These are phyloP conservation scores for Penicillium glabrum DNA, from an alignment of 2,329 filamentous ascomycete species.

Conservation along the genomic window DNA sequence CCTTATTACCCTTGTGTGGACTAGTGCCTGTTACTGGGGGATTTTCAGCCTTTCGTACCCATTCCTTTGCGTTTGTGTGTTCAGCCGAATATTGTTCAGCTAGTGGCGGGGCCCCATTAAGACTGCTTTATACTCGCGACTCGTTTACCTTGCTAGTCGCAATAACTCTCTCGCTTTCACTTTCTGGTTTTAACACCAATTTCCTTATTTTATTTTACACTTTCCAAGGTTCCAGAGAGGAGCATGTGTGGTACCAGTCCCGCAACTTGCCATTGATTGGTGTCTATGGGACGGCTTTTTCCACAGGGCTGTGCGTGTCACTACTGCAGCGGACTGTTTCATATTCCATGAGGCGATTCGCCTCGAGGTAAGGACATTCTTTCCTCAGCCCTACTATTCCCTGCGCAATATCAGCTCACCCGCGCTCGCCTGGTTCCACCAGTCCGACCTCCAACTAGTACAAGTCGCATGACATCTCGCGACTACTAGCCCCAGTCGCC, in stretches of 20 bases:
- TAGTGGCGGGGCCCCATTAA: slow-evolving; percentile 12
- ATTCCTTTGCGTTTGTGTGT: neutral
- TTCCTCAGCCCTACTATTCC: slow-evolving; percentile 25
- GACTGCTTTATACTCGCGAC: slow-evolving; percentile 10
- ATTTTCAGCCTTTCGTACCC: neutral
- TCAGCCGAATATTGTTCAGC: slow-evolving; percentile 13
- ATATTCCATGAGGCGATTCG: slow-evolving; percentile 27
- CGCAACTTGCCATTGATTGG: slow-evolving; percentile 17
- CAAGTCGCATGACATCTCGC: slow-evolving; percentile 14
- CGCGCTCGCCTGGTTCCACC: slow-evolving; percentile 3
- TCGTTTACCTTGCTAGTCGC: slow-evolving; percentile 4
- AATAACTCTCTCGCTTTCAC: neutral
- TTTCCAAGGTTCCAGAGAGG: slow-evolving; percentile 2
- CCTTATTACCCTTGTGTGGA: neutral
- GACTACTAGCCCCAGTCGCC: slow-evolving; percentile 4
- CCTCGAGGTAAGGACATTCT: slow-evolving; percentile 14
- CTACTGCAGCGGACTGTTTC: slow-evolving; percentile 24
- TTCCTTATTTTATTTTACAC: neutral
- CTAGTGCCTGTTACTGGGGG: neutral
- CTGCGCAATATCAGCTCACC: slow-evolving; percentile 6
- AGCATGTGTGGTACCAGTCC: slow-evolving; percentile 17
- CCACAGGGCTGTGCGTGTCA: slow-evolving; percentile 24
- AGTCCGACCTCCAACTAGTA: slow-evolving; percentile 21
- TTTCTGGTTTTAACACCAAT: neutral
- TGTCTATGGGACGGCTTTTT: slow-evolving; percentile 23